Evolutionary conservation across 2,329 filamentous ascomycete genomes (phyloP), one percentile per base, ranked within the genome.

Genomic region (Xylariaceae sp.): DNA sequence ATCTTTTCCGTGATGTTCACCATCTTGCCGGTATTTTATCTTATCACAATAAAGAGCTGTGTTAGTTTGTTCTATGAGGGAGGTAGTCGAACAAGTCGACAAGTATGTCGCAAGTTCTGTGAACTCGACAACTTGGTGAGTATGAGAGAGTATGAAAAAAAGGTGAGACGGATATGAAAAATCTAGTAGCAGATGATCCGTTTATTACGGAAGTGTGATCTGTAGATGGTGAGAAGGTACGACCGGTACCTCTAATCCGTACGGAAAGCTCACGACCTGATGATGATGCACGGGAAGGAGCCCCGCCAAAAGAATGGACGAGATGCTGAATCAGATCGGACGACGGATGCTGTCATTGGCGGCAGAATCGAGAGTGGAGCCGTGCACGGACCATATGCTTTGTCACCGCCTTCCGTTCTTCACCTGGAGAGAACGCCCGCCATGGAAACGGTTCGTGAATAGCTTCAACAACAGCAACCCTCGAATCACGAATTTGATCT

Each of bases 1-100:
- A 99, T 99, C 84, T 96, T 97, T 58, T 99, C 95, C 66, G 94
- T 97, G 67, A 99, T 99, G 80, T 97, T 97, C 76, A 97, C 94
- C 94, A 99, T 99, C 71, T 78, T 83, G 76, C 58, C 64, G 65
- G 62, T 59, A 63, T 59, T 47, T 18, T 44, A 41, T 41, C 37
- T 13, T 41, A 10, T 41, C 37, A 13, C 37, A 13, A 41, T 13
- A 8, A 8, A 9, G 11, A 41, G 11, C 37, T 41, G 37, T 10
- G 37, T 41, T 9, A 13, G 37, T 41, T 10, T 9, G 3, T 41
- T 8, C 7, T 30, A 30, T 30, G 37, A 41, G 11, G 37, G 8
- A 41, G 37, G 37, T 9, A 9, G 37, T 41, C 37, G 37, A 41
- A 4, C 37, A 41, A 41, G 37, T 41, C 37, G 37, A 41, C 37